These are phyloP conservation scores for Tephrocybe sp. DNA, from an alignment of 768 basidiomycete species.

Conservation along the genomic window DNA sequence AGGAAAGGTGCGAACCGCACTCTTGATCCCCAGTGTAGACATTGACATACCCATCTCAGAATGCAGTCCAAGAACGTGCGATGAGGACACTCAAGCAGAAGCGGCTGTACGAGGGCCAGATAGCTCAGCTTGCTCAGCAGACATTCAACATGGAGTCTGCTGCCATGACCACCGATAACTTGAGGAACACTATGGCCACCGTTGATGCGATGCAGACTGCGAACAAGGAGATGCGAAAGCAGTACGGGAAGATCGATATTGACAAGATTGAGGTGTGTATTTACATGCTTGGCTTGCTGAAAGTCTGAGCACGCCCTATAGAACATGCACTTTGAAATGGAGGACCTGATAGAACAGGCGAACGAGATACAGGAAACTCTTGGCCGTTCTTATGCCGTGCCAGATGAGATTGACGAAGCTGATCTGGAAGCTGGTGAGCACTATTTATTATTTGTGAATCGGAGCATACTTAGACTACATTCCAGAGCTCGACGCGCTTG, in stretches of 20 bases:
- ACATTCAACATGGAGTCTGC: conserved; percentile 99
- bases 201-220: conserved; percentile 95
- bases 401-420: conserved; percentile 96
- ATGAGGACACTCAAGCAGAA: conserved; percentile 92
- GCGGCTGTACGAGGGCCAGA: conserved; percentile 92
- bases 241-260: conserved; percentile 96
- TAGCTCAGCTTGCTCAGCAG: conserved; percentile 89
- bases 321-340: conserved; percentile 98
- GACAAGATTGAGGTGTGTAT: conserved; percentile 93
- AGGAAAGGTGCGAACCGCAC: conserved; percentile 69
- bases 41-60: conserved; percentile 30
- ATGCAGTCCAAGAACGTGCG: conserved; percentile 93
- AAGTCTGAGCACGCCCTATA: conserved; percentile 26
- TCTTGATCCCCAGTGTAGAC: background rate
- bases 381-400: conserved; percentile 91
- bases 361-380: conserved; percentile 97
- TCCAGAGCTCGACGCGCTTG: conserved; percentile 90
- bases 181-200: conserved; percentile 98
- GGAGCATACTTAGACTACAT: background rate
- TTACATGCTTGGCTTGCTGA: background rate
- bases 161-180: conserved; percentile 93
- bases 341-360: conserved; percentile 93
- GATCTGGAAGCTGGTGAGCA: conserved; percentile 90
- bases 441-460: background rate
- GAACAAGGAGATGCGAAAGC: conserved; percentile 95